These are phyloP conservation scores for Cytospora chrysosperma DNA, from an alignment of 2,329 filamentous ascomycete genomes.

Conservation along the genomic window DNA sequence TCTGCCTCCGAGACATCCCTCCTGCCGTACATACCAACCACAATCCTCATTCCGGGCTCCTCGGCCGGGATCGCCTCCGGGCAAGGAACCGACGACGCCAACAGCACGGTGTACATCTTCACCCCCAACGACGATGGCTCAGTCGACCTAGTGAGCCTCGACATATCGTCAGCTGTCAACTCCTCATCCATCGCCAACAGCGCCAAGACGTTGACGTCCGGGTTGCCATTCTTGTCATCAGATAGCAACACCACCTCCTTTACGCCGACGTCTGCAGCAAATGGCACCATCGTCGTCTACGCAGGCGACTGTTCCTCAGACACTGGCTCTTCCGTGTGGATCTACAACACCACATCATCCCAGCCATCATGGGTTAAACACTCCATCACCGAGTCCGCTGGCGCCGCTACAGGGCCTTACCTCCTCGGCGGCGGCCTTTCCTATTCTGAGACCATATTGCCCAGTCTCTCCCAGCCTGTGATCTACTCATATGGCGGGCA, in stretches of 20 bases:
- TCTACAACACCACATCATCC: constrained; percentile 50
- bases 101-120: constrained; percentile 68
- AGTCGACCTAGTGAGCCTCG: constrained; percentile 61
- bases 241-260: constrained; percentile 56
- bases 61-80: constrained; percentile 37
- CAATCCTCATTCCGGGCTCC: constrained; percentile 59
- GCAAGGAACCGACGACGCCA: constrained; percentile 31
- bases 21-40: constrained; percentile 77
- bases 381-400: constrained; percentile 27
- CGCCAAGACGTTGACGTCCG: constrained; percentile 46
- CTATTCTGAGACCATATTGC: constrained; percentile 63
- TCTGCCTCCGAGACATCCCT: constrained; percentile 39
- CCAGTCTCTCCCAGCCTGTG: constrained; percentile 50
- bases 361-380: constrained; percentile 45
- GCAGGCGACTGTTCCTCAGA: constrained; percentile 67
- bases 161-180: constrained; percentile 59
- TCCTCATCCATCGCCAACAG: constrained; percentile 44
- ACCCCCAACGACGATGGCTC: constrained; percentile 45
- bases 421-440: constrained; percentile 59
- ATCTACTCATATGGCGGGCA: constrained; percentile 86
- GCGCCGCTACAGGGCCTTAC: constrained; percentile 40
- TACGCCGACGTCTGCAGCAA: constrained; percentile 63
- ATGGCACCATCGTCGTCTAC: constrained; percentile 71
- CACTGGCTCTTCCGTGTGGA: constrained; percentile 63
- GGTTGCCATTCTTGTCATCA: constrained; percentile 61